phyloP scores from a whole-genome alignment of 2,329 filamentous ascomycete species.

The Colletotrichum siamense region DNA sequence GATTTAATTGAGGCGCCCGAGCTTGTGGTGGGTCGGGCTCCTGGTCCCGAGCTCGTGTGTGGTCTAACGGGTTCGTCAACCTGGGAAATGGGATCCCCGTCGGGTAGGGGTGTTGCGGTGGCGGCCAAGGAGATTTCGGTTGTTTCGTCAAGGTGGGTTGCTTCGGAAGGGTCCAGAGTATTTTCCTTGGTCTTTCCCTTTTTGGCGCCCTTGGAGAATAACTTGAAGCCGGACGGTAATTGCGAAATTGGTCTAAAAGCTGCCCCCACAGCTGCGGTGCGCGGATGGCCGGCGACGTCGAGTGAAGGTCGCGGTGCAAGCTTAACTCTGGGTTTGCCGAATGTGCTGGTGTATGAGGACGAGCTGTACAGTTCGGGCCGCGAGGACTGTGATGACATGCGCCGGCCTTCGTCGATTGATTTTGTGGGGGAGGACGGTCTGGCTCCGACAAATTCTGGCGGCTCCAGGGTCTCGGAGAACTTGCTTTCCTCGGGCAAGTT shows the following conservation, averaged over 20 bases:
- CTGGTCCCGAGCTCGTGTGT: conserved; percentile 33
- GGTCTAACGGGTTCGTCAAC: conserved; percentile 33
- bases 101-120: conserved; percentile 40
- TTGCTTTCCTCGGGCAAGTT: conserved; percentile 53
- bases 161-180: conserved; percentile 31
- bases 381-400: conserved; percentile 58
- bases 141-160: conserved; percentile 38
- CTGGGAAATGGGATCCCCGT: conserved; percentile 32
- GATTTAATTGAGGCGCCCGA: conserved; percentile 50
- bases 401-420: conserved; percentile 48
- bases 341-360: conserved; percentile 46
- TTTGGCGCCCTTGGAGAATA: conserved; percentile 64
- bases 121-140: conserved; percentile 38
- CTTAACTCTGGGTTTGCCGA: conserved; percentile 82
- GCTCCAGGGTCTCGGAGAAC: conserved; percentile 55
- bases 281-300: conserved; percentile 65
- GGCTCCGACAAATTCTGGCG: conserved; percentile 57
- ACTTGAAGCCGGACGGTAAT: conserved; percentile 81
- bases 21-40: conserved; percentile 45
- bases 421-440: conserved; percentile 50
- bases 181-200: conserved; percentile 49
- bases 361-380: conserved; percentile 57
- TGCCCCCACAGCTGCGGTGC: conserved; percentile 44
- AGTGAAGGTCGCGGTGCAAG: conserved; percentile 84
- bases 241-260: conserved; percentile 76